Percentiles rank a stretch among this genome's conserved stretches.
Conservation (phyloP, 768 basidiomycete genomes). For the Hygrophorus pudorinus region DNA sequence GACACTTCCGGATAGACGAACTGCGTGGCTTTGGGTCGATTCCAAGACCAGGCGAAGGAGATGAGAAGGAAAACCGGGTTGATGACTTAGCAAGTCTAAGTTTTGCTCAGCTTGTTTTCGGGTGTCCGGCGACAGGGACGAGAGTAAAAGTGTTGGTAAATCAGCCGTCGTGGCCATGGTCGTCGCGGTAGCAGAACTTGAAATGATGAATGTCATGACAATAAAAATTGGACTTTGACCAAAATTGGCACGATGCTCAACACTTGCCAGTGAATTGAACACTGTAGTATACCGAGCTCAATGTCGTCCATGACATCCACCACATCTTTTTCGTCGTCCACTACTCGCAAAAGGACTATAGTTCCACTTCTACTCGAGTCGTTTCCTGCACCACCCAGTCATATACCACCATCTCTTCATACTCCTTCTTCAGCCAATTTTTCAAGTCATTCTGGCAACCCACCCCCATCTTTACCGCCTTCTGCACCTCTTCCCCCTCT, state of each 20-base stretch:
- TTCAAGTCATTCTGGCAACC: constrained; percentile 31
- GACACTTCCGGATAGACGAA: constrained; percentile 66
- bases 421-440: constrained; percentile 16
- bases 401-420: constrained; percentile 26
- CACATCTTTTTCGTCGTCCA: not conserved
- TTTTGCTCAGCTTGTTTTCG: constrained; percentile 77
- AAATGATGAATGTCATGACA: no score
- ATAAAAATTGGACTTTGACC: no score
- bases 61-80: constrained; percentile 71
- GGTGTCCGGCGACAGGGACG: constrained; percentile 57
- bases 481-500: constrained; percentile 52
- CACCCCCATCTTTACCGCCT: constrained; percentile 52
- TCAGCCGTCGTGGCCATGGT: constrained; percentile 41
- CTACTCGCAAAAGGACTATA: not conserved
- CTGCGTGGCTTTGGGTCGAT: constrained; percentile 51
- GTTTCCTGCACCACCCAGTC: constrained; percentile 32
- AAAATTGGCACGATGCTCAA: not conserved
- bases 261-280: no score
- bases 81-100: constrained; percentile 54
- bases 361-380: constrained; percentile 24
- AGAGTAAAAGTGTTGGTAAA: constrained; percentile 58
- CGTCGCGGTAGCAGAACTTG: no score
- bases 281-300: not conserved
- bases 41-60: constrained; percentile 75
- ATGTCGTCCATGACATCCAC: not conserved